Conservation (phyloP, 352 stramenopile species). For the Phytophthora melonis region DNA sequence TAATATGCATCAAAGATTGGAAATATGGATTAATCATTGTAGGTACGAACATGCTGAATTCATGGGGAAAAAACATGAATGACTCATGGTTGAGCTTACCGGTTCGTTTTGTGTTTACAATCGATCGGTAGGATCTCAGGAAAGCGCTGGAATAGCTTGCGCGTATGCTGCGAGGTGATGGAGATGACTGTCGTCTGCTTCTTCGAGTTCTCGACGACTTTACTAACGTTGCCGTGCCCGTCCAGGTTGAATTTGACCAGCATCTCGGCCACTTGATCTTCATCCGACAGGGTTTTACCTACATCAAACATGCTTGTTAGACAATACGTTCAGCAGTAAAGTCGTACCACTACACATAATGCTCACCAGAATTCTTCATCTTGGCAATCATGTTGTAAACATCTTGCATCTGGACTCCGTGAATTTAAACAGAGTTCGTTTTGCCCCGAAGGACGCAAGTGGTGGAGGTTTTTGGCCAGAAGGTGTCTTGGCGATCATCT, state of each 20-base stretch:
- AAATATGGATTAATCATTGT: no score
- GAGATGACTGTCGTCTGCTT: conserved; percentile 7
- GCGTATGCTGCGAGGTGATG: conserved; percentile 9
- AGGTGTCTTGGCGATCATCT: no score
- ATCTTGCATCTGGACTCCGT: conserved; percentile 5
- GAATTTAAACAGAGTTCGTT: no score
- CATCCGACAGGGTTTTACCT: conserved; percentile 3
- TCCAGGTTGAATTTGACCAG: conserved; percentile 9
- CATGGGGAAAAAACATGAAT: no score
- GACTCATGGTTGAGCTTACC: conserved; percentile 6
- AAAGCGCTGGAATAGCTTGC: conserved; percentile 8
- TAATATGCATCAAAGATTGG: background rate
- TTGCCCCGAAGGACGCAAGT: no score
- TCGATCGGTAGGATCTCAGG: conserved; percentile 12
- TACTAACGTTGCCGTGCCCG: background rate
- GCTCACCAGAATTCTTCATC: conserved; percentile 4
- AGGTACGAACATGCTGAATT: no score
- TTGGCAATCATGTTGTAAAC: conserved; percentile 8
- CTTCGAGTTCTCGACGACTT: conserved; percentile 1
- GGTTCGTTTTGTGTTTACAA: conserved; percentile 23
- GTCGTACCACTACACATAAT: background rate
- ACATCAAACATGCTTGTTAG: no score
- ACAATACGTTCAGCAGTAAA: no score
- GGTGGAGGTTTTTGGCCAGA: no score
- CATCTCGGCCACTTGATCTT: conserved; percentile 3